Evolutionary conservation across 2,329 filamentous ascomycete species (phyloP).

Genomic region (Shiraia sp.): DNA sequence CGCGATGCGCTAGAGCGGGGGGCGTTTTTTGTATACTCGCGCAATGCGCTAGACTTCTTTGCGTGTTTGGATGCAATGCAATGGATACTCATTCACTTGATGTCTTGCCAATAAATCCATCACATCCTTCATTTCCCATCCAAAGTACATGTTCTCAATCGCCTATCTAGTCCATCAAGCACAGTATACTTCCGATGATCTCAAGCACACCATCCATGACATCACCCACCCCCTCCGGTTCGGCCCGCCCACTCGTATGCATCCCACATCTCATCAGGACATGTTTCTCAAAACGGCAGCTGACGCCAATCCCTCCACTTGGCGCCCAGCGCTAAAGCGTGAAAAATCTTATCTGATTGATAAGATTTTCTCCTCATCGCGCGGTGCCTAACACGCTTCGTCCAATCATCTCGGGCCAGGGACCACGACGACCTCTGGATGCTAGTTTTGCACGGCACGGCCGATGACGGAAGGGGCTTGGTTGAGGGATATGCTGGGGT

Average conservation of each 20-base stretch:
- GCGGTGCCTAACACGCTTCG: neutral
- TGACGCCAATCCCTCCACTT: slow-evolving; percentile 5
- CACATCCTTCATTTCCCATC: too few relatives aligned
- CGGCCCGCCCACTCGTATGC: slow-evolving; percentile 7
- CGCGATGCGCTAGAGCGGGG: slow-evolving; percentile 17
- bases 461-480: slow-evolving; percentile 10
- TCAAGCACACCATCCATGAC: too few relatives aligned
- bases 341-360: slow-evolving; percentile 31
- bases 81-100: too few relatives aligned
- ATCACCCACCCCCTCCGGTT: neutral
- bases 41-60: slow-evolving; percentile 16
- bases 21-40: slow-evolving; percentile 11
- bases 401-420: slow-evolving; percentile 2
- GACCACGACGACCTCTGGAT: neutral
- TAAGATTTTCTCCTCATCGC: slow-evolving; percentile 25
- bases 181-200: too few relatives aligned
- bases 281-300: slow-evolving; percentile 10
- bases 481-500: slow-evolving; percentile 1
- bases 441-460: neutral
- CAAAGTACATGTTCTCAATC: too few relatives aligned
- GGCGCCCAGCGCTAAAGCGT: slow-evolving; percentile 11
- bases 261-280: slow-evolving; percentile 2
- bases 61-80: too few relatives aligned
- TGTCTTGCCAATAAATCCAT: too few relatives aligned
- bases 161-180: too few relatives aligned